phyloP scores from a whole-genome alignment of 2,329 filamentous ascomycete species.

The Rugonectria rugulosa region DNA sequence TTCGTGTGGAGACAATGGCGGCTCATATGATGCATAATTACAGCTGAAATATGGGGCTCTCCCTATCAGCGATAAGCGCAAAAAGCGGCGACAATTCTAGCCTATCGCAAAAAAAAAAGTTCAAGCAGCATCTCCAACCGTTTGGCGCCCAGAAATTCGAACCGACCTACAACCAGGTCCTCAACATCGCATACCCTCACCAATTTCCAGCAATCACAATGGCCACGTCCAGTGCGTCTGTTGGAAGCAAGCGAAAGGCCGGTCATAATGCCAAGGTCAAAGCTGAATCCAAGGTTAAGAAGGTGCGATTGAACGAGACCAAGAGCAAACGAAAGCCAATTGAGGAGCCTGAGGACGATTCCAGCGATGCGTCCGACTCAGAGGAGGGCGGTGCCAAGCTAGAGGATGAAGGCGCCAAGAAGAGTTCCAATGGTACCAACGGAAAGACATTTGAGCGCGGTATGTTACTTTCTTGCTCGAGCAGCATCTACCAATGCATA shows the following conservation, averaged over 20 bases:
- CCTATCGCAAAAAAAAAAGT: slow-evolving; percentile 40
- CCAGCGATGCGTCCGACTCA: slow-evolving; percentile 56
- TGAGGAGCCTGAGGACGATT: slow-evolving; percentile 51
- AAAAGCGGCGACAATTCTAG: slow-evolving; percentile 5
- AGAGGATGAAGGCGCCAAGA: slow-evolving; percentile 49
- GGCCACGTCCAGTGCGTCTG: slow-evolving; percentile 56
- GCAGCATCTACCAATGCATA: too few relatives aligned
- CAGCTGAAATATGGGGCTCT: not conserved
- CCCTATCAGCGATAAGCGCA: not conserved
- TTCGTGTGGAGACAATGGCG: not conserved
- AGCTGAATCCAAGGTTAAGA: slow-evolving; percentile 56
- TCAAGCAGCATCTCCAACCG: slow-evolving; percentile 16
- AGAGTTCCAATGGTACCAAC: slow-evolving; percentile 42
- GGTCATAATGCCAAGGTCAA: slow-evolving; percentile 53
- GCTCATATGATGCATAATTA: too few relatives aligned
- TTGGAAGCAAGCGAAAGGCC: slow-evolving; percentile 66
- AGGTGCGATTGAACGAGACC: slow-evolving; percentile 53
- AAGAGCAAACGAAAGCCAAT: slow-evolving; percentile 47
- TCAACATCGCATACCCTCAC: slow-evolving; percentile 16
- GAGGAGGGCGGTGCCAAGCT: slow-evolving; percentile 63
- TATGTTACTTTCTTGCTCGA: slow-evolving; percentile 37
- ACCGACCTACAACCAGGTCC: slow-evolving; percentile 27
- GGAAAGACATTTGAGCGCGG: slow-evolving; percentile 53
- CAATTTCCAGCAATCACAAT: slow-evolving; percentile 43
- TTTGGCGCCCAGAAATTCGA: slow-evolving; percentile 28